Percentiles rank a stretch among this genome's conserved stretches.
Evolutionary conservation across 371 early-diverging fungal genomes (phyloP).

Genomic region (Apophysomyces elegans): DNA sequence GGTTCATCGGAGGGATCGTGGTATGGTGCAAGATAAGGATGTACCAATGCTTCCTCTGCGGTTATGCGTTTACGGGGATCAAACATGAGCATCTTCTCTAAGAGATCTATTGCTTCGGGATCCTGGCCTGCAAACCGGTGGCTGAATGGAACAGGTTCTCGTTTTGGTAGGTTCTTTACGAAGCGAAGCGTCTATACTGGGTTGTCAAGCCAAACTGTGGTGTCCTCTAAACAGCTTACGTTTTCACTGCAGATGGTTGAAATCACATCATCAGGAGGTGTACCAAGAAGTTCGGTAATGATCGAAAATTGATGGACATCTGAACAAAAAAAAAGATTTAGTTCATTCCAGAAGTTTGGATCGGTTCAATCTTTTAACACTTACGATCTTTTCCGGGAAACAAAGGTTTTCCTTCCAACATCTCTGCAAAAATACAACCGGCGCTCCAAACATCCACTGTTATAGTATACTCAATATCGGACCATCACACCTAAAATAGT

Average conservation of each 20-base stretch:
- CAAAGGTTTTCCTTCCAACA: conserved; percentile 94
- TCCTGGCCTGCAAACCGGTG: conserved; percentile 58
- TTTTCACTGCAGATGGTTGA: conserved; percentile 92
- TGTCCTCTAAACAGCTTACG: conserved; percentile 40
- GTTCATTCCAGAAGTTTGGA: not conserved
- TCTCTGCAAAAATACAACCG: conserved; percentile 99
- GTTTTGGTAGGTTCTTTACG: conserved; percentile 85
- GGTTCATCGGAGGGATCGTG: conserved; percentile 96
- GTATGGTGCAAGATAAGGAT: conserved; percentile 89
- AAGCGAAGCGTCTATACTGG: conserved; percentile 82
- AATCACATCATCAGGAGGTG: conserved; percentile 93
- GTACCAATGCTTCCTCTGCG: conserved; percentile 85
- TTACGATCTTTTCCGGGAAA: conserved; percentile 97
- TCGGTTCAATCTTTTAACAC: conserved; percentile 23
- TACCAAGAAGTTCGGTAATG: conserved; percentile 92
- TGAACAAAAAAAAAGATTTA: conserved; percentile 20
- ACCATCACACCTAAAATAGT: not conserved
- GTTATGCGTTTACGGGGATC: conserved; percentile 92
- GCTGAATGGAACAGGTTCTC: conserved; percentile 80
- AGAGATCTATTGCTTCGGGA: conserved; percentile 81
- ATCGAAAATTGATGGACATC: conserved; percentile 94
- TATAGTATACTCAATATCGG: not conserved
- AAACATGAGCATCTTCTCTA: conserved; percentile 91
- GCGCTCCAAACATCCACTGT: conserved; percentile 98
- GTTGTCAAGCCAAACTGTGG: not conserved